Evolutionary conservation across 139 green algal genomes (phyloP), one percentile per base, ranked within the genome.

Genomic region (Edaphochlamys debaryana): DNA sequence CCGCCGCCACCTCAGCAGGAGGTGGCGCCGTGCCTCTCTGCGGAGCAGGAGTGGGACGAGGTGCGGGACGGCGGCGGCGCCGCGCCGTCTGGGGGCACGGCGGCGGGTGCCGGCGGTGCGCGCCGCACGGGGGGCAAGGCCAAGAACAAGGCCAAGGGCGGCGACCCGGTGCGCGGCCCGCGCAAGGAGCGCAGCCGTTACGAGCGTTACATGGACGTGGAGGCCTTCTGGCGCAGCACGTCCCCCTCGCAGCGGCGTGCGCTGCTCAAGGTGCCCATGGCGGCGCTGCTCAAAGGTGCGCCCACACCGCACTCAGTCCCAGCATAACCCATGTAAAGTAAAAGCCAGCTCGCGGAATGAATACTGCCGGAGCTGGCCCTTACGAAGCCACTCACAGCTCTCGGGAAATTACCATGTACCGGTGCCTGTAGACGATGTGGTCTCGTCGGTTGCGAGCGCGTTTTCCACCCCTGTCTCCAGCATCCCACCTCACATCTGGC

Each of bases 241-340:
- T 71, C 73, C 6, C 87, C 87, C 0, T 82, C 90, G 58, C 86
- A 92, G 79, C 90, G 90, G 22, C 41, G 52, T 11, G 79, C 86
- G 87, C 85, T 94, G 88, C 83, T 94, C 67, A 83, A 87, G 34
- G 88, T 94, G 67, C 90, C 90, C 2, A 85, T 94, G 82, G 66
- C 76, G 1, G 68, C 83, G 3, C 83, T 94, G 78, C 80, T 93
- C 22, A 85, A 90, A 58, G 45, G 45, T 54, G 45, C 45, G 45
- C 45, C 45, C 11, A 9, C 11, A 54, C n/a, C n/a, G n/a, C n/a
- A n/a, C n/a, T n/a, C n/a, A n/a, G n/a, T n/a, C n/a, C n/a, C n/a
- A n/a, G n/a, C n/a, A n/a, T n/a, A n/a, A n/a, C n/a, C n/a, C n/a
- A n/a, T n/a, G n/a, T n/a, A n/a, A n/a, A n/a, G n/a, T n/a, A n/a